Evolutionary conservation across 257 asterid species (phyloP), one percentile per base, ranked within the genome.

Genomic region (Rhazya stricta): DNA sequence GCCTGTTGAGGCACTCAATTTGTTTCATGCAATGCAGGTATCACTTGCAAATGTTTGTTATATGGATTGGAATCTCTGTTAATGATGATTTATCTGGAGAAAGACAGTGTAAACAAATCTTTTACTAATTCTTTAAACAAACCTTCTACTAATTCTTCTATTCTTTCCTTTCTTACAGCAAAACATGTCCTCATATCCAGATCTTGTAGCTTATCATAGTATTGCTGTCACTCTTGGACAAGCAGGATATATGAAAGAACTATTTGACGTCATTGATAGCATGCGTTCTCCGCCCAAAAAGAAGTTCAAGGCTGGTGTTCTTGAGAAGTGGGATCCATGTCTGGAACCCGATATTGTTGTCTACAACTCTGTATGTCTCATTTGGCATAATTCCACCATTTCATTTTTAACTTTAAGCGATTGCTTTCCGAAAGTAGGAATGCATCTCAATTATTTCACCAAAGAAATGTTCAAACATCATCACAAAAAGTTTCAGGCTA

Each of bases 191-290:
- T 81, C 92, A 2, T 94, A 94, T 78, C 99, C 99, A 21, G 97
- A 92, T 76, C 81, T 89, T 68, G 97, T 89, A 66, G 93, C 97
- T 50, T 94, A 94, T 84, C 97, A 77, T 78, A 86, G 87, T 74
- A 89, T 94, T 62, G 93, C 97, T 83, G 96, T 94, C 84, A 88
- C 96, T 77, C 97, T 94, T 87, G 98, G 98, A 79, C 98, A 92
- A 92, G 97, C 97, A 48, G 98, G 98, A 69, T 79, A 90, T 80
- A 87, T 94, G 94, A 92, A 89, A 86, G 99, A 94, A 83, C 88
- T 94, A 15, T 94, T 94, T 78, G 90, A 92, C 39, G 92, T 94
- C 81, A 92, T 94, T 36, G 99, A 94, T 83, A 87, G 83, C 78
- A 91, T 94, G 99, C 86, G 83, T 39, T 88, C 97, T 81, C 95